These are phyloP conservation scores for Penicillium arizonense DNA, from an alignment of 495 filamentous ascomycete species.

Conservation along the genomic window DNA sequence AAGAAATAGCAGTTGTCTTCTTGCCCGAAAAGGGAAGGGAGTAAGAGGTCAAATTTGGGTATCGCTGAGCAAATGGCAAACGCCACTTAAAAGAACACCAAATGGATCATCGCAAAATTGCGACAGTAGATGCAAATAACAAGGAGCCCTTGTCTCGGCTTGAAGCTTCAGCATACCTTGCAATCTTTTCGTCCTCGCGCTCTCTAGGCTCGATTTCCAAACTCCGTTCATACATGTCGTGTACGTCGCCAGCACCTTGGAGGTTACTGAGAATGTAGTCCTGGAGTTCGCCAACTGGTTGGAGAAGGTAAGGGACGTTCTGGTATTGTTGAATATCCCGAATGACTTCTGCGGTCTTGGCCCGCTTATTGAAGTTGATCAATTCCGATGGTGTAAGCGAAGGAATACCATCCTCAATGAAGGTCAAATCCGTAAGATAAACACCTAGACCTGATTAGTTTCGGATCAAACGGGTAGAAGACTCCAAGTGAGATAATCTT, in stretches of 20 bases:
- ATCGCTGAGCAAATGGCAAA: constrained; percentile 23
- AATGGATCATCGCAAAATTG: constrained; percentile 33
- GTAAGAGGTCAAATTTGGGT: constrained; percentile 30
- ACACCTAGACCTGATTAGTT: constrained; percentile 61
- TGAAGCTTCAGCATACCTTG: constrained; percentile 58
- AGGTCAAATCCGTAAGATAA: constrained; percentile 95
- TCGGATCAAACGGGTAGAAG: not conserved
- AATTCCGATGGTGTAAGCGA: constrained; percentile 91
- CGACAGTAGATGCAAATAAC: constrained; percentile 35
- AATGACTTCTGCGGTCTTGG: constrained; percentile 97
- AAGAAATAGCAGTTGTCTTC: constrained; percentile 11
- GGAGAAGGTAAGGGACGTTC: constrained; percentile 88
- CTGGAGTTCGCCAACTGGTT: constrained; percentile 86
- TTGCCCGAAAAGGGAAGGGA: constrained; percentile 9
- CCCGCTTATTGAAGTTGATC: constrained; percentile 97
- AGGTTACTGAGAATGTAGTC: constrained; percentile 97
- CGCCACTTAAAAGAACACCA: constrained; percentile 15
- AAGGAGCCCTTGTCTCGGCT: constrained; percentile 38
- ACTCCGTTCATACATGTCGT: constrained; percentile 98
- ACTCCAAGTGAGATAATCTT: not conserved
- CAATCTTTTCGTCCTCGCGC: constrained; percentile 92
- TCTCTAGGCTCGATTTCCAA: constrained; percentile 90
- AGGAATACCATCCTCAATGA: constrained; percentile 97
- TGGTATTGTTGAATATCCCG: constrained; percentile 98
- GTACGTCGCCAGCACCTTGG: constrained; percentile 88